Base-by-base conservation (phyloP, 169 alveolate species). In the Plasmodium relictum region DNA sequence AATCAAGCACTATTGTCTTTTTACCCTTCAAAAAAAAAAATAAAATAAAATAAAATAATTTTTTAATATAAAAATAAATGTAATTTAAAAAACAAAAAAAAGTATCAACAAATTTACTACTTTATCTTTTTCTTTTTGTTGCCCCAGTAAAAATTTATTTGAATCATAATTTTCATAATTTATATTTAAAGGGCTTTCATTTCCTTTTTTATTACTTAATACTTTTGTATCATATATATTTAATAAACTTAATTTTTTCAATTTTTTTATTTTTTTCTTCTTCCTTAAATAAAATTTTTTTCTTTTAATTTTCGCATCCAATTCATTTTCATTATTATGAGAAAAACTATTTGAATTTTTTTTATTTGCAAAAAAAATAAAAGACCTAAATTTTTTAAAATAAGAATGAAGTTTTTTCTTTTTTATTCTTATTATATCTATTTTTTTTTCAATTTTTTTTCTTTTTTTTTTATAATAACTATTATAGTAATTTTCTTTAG, bases 1-100 rank as follows among this genome's bases (percentile, higher is more conserved):
- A 76, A 44, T 93, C 96, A 58, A 93, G 78, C 7, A 93, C 96
- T 12, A 93, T 56, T 12, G 96, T 93, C 65, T 92, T 93, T 59
- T 63, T 93, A 31, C 96, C 95, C 94, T 89, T 73, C 42, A 1
- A 22, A 41, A 48, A 41, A 58, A 73, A 41, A 24, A 18, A 56
- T n/a, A n/a, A n/a, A n/a, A n/a, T n/a, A 73, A 58, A 39, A 39
- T 7, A n/a, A 68, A 68, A 73, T 39, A 12, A n/a, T 48, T 48
- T 4, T 2, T 48, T 48, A 6, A 56, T 14, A 56, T 56, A 18
- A 18, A 56, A 14, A 22, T 14, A 5, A 56, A 56, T 14, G 6
- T 2, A 48, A 48, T 2, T 48, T 10, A 56, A 22, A 22, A 56
- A 18, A 56, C 1, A 16, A 56, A 18, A 56, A 56, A 56, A 6